Evolutionary conservation across 306 rosid species (phyloP).

Genomic region (Mimosa bimucronata): DNA sequence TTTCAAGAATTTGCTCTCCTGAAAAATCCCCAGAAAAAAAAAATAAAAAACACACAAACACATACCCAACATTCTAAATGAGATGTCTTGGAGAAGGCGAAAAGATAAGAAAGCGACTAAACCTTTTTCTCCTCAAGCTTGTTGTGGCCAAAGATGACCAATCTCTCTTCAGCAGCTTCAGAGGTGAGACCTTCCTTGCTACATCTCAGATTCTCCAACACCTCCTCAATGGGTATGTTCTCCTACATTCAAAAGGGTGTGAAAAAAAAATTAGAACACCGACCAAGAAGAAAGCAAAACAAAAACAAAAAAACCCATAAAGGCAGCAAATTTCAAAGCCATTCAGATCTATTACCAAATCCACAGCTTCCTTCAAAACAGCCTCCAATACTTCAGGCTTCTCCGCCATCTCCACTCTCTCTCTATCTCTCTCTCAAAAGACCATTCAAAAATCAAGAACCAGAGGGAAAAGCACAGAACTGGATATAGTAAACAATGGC

Average conservation of each 20-base stretch:
- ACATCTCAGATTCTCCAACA: slow-evolving; percentile 96
- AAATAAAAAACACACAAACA: neutral
- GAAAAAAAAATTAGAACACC: neutral
- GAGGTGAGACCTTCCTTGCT: slow-evolving; percentile 84
- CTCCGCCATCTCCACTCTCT: slow-evolving; percentile 55
- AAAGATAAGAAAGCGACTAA: neutral
- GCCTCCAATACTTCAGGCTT: slow-evolving; percentile 79
- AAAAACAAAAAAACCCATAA: neutral
- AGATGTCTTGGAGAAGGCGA: neutral
- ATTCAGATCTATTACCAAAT: slow-evolving; percentile 77
- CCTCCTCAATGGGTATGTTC: slow-evolving; percentile 97
- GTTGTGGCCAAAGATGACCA: slow-evolving; percentile 84
- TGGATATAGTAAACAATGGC: neutral
- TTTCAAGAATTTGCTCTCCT: slow-evolving; percentile 93
- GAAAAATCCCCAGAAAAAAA: slow-evolving; percentile 45
- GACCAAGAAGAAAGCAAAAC: neutral
- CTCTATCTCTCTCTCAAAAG: slow-evolving; percentile 50
- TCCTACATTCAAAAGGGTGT: slow-evolving; percentile 61
- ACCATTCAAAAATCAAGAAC: slow-evolving; percentile 42
- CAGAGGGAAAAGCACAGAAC: slow-evolving; percentile 1
- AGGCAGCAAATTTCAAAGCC: slow-evolving; percentile 37
- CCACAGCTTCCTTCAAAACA: slow-evolving; percentile 80
- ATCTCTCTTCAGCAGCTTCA: slow-evolving; percentile 88
- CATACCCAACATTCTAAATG: neutral
- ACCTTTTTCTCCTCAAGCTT: slow-evolving; percentile 96